Evolutionary conservation across 345 rosid species (phyloP), one percentile per base, ranked within the genome.

Genomic region (Eucalyptus pauciflora): DNA sequence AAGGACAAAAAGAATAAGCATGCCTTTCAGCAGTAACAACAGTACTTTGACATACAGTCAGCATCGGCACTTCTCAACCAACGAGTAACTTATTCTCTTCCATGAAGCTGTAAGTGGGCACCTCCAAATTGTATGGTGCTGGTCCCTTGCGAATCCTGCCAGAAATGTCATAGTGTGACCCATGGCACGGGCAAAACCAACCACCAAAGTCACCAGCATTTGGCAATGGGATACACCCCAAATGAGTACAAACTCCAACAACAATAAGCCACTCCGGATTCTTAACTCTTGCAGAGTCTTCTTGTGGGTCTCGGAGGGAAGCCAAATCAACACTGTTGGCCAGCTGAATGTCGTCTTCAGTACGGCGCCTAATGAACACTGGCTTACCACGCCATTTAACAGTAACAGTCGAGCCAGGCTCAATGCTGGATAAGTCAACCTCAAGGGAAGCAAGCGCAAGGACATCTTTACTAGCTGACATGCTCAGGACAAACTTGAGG

Each of bases 371-470:
- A 88, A 95, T 95, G 89, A 94, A 95, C 60, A 95, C 96, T 9
- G 95, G 96, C 91, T 95, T 95, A 50, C 96, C 96, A 54, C 95
- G 94, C 96, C 94, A 94, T 92, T 94, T 94, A 50, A 94, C 95
- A 2, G 94, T 94, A 54, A 95, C 93, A 88, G 95, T 95, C 16
- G 95, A 91, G 83, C 96, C 95, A 50, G 95, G 92, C 90, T 94
- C 94, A 16, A 95, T 93, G 92, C 94, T 92, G 31, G 95, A 91
- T 60, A 95, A 93, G 90, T 95, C 96, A 85, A 95, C 95, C 95
- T 95, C 96, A 60, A 94, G 94, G 90, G 95, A 93, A 41, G 96
- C 96, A 56, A 94, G 91, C 62, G 96, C 96, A 89, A 95, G 95
- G 58, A 94, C 95, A 85, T 95, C 96, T 85, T 93, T 94, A 91